Evolutionary conservation across 371 early-diverging fungal species (phyloP), one percentile per base, ranked within the genome.

Genomic region (Nematocida sp.): DNA sequence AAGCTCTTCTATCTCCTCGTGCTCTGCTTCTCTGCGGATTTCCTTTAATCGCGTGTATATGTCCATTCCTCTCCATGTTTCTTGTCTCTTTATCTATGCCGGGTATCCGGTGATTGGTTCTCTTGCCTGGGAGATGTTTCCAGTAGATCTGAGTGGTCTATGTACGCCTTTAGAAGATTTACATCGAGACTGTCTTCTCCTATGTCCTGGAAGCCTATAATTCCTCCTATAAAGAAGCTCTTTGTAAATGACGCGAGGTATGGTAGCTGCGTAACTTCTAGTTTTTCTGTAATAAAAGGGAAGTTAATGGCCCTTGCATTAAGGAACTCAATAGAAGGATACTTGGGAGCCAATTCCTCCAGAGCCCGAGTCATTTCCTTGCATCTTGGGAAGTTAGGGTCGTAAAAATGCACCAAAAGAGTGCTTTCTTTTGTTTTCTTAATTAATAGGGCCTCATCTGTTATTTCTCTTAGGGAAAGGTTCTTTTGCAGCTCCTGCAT

Each of bases 321-420:
- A 26, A 71, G 71, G 57, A 84, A 84, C 13, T 66, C 11, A 16
- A 84, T 77, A 47, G 45, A 51, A n/a, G 55, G 50, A 57, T 79
- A 80, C 23, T 77, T 63, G 0, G 54, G 47, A n/a, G 53, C 55
- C 11, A 84, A 11, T 45, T 66, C 53, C n/a, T 77, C 67, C 30
- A 84, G 65, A 20, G 40, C 65, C 33, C 65, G 48, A 47, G 82
- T 80, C 82, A 84, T 79, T 11, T 68, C 71, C 53, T 59, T 26
- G 76, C 84, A 84, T 56, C 77, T 66, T 23, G 54, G 35, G 45
- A 84, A 84, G 13, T 64, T 56, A 11, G 49, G 45, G 13, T 77
- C 36, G 61, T 82, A 82, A 59, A 84, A 84, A 68, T 84, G 84
- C 0, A 84, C 80, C 40, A 84, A 63, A 69, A 84, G 77, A 20